These are phyloP conservation scores for Hura crepitans DNA, from an alignment of 441 rosid species.

Conservation along the genomic window DNA sequence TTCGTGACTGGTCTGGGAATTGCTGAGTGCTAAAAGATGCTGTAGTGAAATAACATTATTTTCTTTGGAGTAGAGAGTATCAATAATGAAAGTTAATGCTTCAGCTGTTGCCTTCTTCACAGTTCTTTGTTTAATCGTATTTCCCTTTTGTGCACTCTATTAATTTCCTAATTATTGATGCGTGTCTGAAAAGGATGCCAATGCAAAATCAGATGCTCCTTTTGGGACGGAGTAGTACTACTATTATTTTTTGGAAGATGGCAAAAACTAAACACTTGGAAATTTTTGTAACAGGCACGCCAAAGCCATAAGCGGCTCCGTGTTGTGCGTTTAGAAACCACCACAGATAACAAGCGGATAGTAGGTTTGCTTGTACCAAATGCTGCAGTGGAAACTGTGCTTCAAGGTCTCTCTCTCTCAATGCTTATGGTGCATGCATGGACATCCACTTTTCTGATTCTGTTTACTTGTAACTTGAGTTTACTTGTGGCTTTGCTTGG, in stretches of 20 bases:
- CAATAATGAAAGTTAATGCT: not conserved
- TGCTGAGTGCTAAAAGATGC: not conserved
- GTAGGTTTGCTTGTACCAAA: slow-evolving; percentile 89
- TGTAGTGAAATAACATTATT: not conserved
- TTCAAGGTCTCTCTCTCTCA: slow-evolving; percentile 61
- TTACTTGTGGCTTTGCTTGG: slow-evolving; percentile 10
- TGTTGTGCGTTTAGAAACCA: slow-evolving; percentile 83
- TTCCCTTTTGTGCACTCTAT: not conserved
- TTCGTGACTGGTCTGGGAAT: not conserved
- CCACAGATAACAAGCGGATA: slow-evolving; percentile 64
- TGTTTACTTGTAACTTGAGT: not conserved
- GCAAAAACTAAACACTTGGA: slow-evolving; percentile 15
- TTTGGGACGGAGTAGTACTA: not conserved
- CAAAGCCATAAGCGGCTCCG: slow-evolving; percentile 86
- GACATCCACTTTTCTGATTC: not conserved
- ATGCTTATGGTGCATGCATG: slow-evolving; percentile 4
- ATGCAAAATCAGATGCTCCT: not conserved
- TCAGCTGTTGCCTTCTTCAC: no score
- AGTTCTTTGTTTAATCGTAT: no score
- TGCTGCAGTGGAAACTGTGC: slow-evolving; percentile 89
- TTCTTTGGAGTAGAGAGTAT: no score
- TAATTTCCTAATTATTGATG: not conserved
- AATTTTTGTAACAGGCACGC: slow-evolving; percentile 54
- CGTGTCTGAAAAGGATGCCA: not conserved
- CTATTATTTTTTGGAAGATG: not conserved